Base-by-base conservation (phyloP, 306 rosid species). In the Pyrus bretschneideri region DNA sequence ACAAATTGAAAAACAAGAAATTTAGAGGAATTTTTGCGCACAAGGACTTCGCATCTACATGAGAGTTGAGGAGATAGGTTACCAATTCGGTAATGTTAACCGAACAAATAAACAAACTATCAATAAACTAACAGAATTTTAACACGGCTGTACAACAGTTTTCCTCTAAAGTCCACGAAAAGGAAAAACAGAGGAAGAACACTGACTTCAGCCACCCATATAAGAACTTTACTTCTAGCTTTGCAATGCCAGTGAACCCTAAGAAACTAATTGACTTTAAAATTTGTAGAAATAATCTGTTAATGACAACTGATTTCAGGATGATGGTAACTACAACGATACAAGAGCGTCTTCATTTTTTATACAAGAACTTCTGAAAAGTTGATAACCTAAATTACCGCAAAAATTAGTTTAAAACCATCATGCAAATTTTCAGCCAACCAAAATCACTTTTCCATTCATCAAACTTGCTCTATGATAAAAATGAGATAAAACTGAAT, bases 1-100 rank as follows among this genome's bases (percentile, higher is more conserved):
- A 78, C 76, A 76, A 76, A 76, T 9, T 0, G 7, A n/a, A 52
- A 81, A 70, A 70, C 7, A 22, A 14, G 66, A 57, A 35, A 68
- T 31, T 70, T 73, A 27, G 17, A 74, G 67, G n/a, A n/a, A 44
- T 46, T 69, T 38, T 38, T 78, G 11, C 62, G 40, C 0, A 22
- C 38, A 22, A 78, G 7, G 1, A 19, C 11, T 29, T 44, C 22
- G 29, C 17, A 63, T 62, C 64, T 21, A 14, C 63, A 13, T 51
- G 35, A 70, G 29, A 67, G 40, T 12, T 9, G 18, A 30, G 44
- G n/a, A 30, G 42, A 38, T 18, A 31, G 40, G 42, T 60, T 60
- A 14, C 68, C 68, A 31, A 30, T 31, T 63, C 22, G 1, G 68
- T 30, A 17, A 63, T 30, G n/a, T 15, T 29, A 30, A 63, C 19